Evolutionary conservation across 768 basidiomycete genomes (phyloP).

Genomic region (Boletus insuetus): DNA sequence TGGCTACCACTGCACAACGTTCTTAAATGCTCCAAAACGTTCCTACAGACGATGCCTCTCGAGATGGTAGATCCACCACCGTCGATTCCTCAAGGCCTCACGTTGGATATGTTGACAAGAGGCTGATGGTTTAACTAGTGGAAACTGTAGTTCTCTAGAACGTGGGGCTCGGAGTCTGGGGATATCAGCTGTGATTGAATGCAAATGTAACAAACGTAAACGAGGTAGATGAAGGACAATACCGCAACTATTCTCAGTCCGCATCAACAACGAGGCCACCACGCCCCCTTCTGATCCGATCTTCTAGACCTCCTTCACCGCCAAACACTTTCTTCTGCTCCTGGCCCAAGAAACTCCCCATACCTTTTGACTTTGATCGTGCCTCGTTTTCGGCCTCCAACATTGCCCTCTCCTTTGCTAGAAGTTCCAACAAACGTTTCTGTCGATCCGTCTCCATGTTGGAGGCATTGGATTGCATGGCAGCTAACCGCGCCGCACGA

Average conservation of each 20-base stretch:
- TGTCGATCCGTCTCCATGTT: conserved; percentile 66
- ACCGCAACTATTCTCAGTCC: conserved; percentile 20
- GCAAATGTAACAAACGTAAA: conserved; percentile 10
- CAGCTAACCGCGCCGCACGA: conserved; percentile 83
- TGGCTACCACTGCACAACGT: background rate
- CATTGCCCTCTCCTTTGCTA: conserved; percentile 79
- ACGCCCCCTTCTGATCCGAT: conserved; percentile 69
- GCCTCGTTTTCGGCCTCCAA: conserved; percentile 67
- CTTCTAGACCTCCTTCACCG: conserved; percentile 73
- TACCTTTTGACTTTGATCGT: conserved; percentile 69
- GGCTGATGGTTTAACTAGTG: background rate
- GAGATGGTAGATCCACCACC: background rate
- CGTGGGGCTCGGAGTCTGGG: background rate
- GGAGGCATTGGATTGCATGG: conserved; percentile 80
- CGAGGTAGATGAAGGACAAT: background rate
- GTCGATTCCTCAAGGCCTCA: background rate
- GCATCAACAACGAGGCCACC: conserved; percentile 66
- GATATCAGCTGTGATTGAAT: background rate
- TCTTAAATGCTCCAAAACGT: background rate
- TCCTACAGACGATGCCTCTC: background rate
- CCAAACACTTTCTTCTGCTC: conserved; percentile 87
- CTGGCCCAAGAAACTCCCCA: conserved; percentile 75
- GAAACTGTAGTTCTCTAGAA: too few relatives aligned
- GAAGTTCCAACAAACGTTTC: conserved; percentile 61
- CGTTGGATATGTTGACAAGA: background rate